Evolutionary conservation across 1,139 yeast species (phyloP), one percentile per base, ranked within the genome.

Genomic region (Suhomyces guaymorum): DNA sequence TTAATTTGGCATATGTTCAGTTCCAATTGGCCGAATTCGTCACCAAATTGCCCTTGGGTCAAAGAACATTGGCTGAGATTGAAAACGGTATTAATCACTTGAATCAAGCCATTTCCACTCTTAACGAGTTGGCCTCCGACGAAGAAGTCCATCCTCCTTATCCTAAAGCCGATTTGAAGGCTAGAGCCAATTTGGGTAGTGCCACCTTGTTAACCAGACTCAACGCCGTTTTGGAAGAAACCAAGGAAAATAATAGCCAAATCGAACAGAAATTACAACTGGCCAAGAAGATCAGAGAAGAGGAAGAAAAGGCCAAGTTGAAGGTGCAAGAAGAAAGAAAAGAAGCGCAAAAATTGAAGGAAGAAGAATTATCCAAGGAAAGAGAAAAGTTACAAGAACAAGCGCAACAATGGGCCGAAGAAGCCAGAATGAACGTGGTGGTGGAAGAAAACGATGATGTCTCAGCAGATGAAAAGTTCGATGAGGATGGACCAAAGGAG

Each of bases 1-100:
- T 86, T 66, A 92, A 92, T 54, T 73, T 83, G 38, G 95, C 97
- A 0, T 85, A 83, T 54, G 72, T 92, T 32, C 85, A 86, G 52
- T 88, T 84, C 61, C 96, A 89, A 57, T 70, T 87, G 42, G 97
- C 97, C 0, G 96, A 89, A 48, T 78, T 80, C 44, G 64, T 90
- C 21, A 77, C 86, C 43, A 84, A 84, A 46, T 61, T 80, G 24
- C 74, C 82, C 0, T 64, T 73, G 8, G 72, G 73, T 27, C 77
- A 78, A 46, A 76, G 97, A 51, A 73, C 75, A 2, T 61, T 80
- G 28, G 73, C 66, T 5, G 89, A 82, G 41, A 75, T 92, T 41
- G 75, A 78, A 41, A 59, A 61, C 2, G 81, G 89, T 2, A 65
- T 75, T 11, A 54, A 51, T 9, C 85, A 80, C 4, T 71, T 90